Evolutionary conservation across 768 basidiomycete species (phyloP).

Genomic region (Crepidotus variabilis): DNA sequence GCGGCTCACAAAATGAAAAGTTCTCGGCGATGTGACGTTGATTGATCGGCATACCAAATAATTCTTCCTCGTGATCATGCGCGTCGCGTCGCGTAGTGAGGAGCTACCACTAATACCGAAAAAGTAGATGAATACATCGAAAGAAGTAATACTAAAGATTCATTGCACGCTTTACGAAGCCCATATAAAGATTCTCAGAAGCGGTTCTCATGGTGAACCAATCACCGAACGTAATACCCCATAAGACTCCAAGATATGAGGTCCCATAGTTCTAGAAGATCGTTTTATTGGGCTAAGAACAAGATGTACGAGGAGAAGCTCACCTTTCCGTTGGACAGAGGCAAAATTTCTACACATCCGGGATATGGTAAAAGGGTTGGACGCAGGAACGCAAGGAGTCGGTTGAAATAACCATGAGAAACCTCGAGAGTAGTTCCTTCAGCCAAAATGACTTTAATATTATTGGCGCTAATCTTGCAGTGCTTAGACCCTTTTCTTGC

Average conservation of each 20-base stretch:
- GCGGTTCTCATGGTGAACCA: conserved; percentile 25
- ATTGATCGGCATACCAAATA: background rate
- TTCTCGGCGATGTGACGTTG: background rate
- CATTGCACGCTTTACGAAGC: background rate
- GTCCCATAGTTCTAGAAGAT: conserved; percentile 4
- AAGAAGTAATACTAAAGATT: background rate
- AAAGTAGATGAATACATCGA: too few relatives aligned
- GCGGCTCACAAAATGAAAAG: too few relatives aligned
- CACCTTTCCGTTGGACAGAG: conserved; percentile 40
- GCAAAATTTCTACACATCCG: background rate
- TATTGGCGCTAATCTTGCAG: background rate
- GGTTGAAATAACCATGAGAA: background rate
- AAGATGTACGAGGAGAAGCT: conserved; percentile 4
- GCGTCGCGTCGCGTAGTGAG: background rate
- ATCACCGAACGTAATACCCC: conserved; percentile 41
- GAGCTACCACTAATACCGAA: too few relatives aligned
- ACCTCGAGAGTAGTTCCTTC: background rate
- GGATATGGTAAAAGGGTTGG: background rate
- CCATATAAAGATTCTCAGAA: background rate
- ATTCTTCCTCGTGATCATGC: background rate
- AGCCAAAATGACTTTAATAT: background rate
- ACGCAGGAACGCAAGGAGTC: background rate
- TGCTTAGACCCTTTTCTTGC: background rate
- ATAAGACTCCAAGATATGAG: conserved; percentile 26
- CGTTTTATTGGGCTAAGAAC: background rate